Evolutionary conservation across 2,329 filamentous ascomycete genomes (phyloP).

Genomic region (Aspergillus amoenus): DNA sequence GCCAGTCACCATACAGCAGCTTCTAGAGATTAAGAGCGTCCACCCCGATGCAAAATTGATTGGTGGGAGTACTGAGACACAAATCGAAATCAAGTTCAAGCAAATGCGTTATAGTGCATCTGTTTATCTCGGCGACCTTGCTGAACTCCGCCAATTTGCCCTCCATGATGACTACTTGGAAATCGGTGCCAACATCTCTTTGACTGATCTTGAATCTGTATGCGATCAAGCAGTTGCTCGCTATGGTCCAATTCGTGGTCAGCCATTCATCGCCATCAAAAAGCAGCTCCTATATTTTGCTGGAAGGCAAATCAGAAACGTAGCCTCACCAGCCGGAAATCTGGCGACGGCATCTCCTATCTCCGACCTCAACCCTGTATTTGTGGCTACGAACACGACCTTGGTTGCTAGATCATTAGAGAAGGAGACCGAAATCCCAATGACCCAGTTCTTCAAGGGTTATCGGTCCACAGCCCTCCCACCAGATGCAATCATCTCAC

Average conservation of each 20-base stretch:
- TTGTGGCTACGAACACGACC: slow-evolving; percentile 81
- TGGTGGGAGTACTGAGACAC: slow-evolving; percentile 92
- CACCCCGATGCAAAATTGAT: slow-evolving; percentile 90
- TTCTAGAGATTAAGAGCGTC: slow-evolving; percentile 85
- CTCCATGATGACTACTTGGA: slow-evolving; percentile 82
- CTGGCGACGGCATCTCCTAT: slow-evolving; percentile 93
- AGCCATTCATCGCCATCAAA: slow-evolving; percentile 85
- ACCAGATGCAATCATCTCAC: slow-evolving; percentile 78
- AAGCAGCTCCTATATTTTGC: slow-evolving; percentile 96
- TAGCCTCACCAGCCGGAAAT: slow-evolving; percentile 95
- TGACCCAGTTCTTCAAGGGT: slow-evolving; percentile 88
- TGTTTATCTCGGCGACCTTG: slow-evolving; percentile 89
- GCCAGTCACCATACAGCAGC: slow-evolving; percentile 79
- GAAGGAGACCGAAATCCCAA: slow-evolving; percentile 79
- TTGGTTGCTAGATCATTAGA: slow-evolving; percentile 75
- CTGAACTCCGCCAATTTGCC: slow-evolving; percentile 78
- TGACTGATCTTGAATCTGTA: slow-evolving; percentile 88
- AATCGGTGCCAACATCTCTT: slow-evolving; percentile 85
- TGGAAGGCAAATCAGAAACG: slow-evolving; percentile 91
- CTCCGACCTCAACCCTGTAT: slow-evolving; percentile 90
- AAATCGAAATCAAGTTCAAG: slow-evolving; percentile 99
- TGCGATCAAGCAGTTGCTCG: slow-evolving; percentile 75
- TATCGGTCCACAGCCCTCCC: slow-evolving; percentile 83
- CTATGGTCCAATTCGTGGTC: slow-evolving; percentile 69
- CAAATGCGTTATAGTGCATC: slow-evolving; percentile 85